These are phyloP conservation scores for Rhizopogon hawkerae DNA, from an alignment of 1,284 basidiomycete species.

Conservation along the genomic window DNA sequence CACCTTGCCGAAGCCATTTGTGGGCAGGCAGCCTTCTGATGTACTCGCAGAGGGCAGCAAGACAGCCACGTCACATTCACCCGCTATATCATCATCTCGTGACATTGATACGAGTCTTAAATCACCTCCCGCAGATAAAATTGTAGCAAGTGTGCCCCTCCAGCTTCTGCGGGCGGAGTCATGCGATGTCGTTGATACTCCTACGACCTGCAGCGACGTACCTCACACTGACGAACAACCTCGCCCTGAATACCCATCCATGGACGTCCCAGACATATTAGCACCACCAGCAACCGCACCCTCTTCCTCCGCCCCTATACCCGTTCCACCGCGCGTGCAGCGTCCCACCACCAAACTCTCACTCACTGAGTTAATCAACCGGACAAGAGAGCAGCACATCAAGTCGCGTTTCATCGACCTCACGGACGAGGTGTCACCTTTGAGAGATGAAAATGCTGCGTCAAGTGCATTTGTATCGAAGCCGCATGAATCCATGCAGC, in stretches of 20 bases:
- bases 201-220: neutral
- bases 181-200: neutral
- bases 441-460: neutral
- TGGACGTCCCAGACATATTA: neutral
- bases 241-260: slow-evolving; percentile 6
- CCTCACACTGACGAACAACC: neutral
- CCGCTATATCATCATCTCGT: neutral
- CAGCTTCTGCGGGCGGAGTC: slow-evolving; percentile 4
- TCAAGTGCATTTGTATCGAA: neutral
- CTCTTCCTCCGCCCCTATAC: slow-evolving; percentile 10
- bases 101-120: neutral
- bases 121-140: neutral
- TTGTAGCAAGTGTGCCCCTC: neutral
- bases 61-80: neutral
- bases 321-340: slow-evolving; percentile 22
- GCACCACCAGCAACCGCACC: neutral
- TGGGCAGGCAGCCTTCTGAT: neutral
- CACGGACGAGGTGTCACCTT: neutral
- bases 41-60: too few relatives aligned
- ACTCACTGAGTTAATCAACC: slow-evolving; percentile 18
- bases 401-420: neutral
- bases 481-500: neutral
- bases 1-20: neutral
- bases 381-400: slow-evolving; percentile 12
- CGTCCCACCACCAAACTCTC: slow-evolving; percentile 12